Base-by-base conservation (phyloP, 805 yeast species). In the Saturnispora quitensis region DNA sequence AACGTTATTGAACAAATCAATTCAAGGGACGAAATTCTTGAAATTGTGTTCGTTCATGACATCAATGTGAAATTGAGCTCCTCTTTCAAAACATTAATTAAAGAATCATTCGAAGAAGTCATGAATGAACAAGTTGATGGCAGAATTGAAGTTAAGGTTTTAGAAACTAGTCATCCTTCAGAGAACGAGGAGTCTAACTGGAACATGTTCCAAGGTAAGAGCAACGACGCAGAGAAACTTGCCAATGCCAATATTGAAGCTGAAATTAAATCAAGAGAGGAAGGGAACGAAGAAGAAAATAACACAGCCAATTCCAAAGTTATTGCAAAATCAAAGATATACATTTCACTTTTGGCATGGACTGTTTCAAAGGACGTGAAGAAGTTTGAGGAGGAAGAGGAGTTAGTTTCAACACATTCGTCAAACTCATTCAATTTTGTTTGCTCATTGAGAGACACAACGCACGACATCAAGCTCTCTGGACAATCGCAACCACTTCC, bases 401-500 rank as follows among this genome's bases (percentile, higher is more conserved):
- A 47, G 28, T 15, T 53, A 15, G 48, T 51, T 24, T 28, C 34
- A 15, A 52, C 55, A 24, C 59, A 58, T 40, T 58, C 53, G 31
- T 60, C 73, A 9, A 47, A 59, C 20, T 59, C 68, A 34, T 90
- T 91, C 63, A 77, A 80, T 40, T 90, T 93, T 65, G 78, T 88
- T 8, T 73, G 89, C 35, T 77, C 87, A 20, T 73, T 93, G 58
- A 79, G 80, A 58, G 99, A 93, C 63, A 78, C 81, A 43, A 81
- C 85, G 38, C 91, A 93, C 68, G 77, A 81, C 56, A 80, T 93
- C 56, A 76, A 83, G 7, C 76, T 88, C 44, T 75, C 80, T 28
- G 82, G 88, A 48, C 82, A 84, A 58, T 86, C 98, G 0, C 99
- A 93, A 67, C 81, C 96, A 6, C 85, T 89, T 73, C 98, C 99